These are phyloP conservation scores for Apiotrichum gamsii DNA, from an alignment of 1,284 basidiomycete genomes.

Conservation along the genomic window DNA sequence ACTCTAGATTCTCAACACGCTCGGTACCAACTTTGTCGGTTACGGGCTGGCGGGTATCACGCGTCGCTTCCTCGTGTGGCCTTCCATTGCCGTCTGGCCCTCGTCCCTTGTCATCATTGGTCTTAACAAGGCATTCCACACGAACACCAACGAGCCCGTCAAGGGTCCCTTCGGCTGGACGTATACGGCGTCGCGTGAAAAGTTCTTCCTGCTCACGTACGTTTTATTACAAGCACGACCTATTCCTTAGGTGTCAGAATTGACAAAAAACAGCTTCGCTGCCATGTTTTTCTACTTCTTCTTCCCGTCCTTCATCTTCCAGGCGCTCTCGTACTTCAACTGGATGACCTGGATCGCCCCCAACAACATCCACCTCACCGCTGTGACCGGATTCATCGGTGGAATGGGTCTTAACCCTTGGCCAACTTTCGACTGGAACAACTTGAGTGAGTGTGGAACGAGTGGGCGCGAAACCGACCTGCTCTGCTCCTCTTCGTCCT, in stretches of 20 bases:
- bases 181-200: slow-evolving; percentile 33
- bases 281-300: slow-evolving; percentile 41
- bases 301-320: slow-evolving; percentile 47
- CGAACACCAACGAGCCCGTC: slow-evolving; percentile 25
- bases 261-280: slow-evolving; percentile 20
- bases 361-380: slow-evolving; percentile 23
- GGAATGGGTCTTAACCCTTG: slow-evolving; percentile 23
- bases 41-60: slow-evolving; percentile 49
- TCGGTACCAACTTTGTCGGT: slow-evolving; percentile 51
- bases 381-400: slow-evolving; percentile 8
- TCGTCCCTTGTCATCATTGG: slow-evolving; percentile 45
- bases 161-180: slow-evolving; percentile 24
- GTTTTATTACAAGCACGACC: too few relatives aligned
- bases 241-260: too few relatives aligned
- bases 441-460: background rate
- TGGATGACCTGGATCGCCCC: slow-evolving; percentile 60
- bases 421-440: slow-evolving; percentile 45
- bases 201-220: slow-evolving; percentile 38
- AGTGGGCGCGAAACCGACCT: too few relatives aligned
- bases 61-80: slow-evolving; percentile 48
- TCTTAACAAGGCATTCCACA: slow-evolving; percentile 41
- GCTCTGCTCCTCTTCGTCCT: too few relatives aligned
- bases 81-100: slow-evolving; percentile 47
- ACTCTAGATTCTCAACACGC: slow-evolving; percentile 14
- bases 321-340: slow-evolving; percentile 54